Base-by-base conservation (phyloP, 129 eudicot genomes). In the Chrysanthemum lavandulifolium region DNA sequence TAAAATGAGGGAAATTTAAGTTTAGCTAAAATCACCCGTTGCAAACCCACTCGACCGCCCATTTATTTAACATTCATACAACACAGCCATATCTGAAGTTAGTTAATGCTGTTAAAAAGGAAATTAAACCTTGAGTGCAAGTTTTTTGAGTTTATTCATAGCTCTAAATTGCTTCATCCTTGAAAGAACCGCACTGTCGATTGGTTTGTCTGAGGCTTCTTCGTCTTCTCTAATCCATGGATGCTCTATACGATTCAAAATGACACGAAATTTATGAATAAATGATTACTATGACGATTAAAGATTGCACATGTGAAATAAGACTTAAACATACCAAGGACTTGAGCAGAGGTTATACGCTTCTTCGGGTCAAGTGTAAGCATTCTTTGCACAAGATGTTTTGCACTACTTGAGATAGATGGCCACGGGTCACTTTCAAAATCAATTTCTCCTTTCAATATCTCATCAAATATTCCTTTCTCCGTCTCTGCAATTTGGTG, bases 141-240 rank as follows among this genome's bases (percentile, higher is more conserved):
- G 98, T 78, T 92, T 87, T 77, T 92, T 92, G 78, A 92, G 86
- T 68, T 92, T 92, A 86, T 92, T 92, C 98, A 92, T 92, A 53
- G 96, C 98, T 80, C 98, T 73, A 83, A 92, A 92, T 78, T 92
- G 98, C 80, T 92, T 92, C 98, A 92, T 92, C 82, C 98, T 87
- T 11, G 96, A 83, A 14, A 92, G 90, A 9, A 92, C 98, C 6
- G 98, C 98, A 75, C 98, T 84, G 65, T 92, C 96, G 10, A 92
- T 89, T 62, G 98, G 96, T 61, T 85, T 89, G 72, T 92, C 98
- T 57, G 98, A 89, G 76, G 98, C 98, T 68, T 89, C 91, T 73
- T 91, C 98, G 16, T 83, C 96, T 82, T 92, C 96, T 77, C 84
- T 81, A 56, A 92, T 77, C 98, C 98, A 92, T 69, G 95, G 98